Evolutionary conservation across 495 filamentous ascomycete genomes (phyloP).

Genomic region (Filosporella fistucella): DNA sequence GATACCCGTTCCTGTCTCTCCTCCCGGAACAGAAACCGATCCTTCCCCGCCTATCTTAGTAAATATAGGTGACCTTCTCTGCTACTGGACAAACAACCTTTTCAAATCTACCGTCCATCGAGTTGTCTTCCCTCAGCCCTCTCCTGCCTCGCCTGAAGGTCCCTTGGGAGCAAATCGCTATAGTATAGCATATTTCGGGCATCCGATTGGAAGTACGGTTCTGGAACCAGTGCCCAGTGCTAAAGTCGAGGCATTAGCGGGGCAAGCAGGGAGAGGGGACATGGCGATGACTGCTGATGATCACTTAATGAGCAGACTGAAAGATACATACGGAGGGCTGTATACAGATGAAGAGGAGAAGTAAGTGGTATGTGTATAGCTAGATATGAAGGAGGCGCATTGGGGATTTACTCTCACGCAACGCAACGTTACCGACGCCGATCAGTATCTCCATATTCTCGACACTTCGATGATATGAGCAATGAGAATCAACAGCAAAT

Average conservation of each 20-base stretch:
- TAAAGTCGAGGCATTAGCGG: conserved; percentile 32
- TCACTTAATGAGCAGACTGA: conserved; percentile 72
- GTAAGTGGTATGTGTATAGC: too few species aligned
- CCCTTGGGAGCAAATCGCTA: conserved; percentile 63
- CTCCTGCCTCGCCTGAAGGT: conserved; percentile 24
- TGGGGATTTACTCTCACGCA: too few species aligned
- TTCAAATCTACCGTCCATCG: conserved; percentile 83
- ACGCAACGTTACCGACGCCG: too few species aligned
- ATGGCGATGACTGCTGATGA: conserved; percentile 71
- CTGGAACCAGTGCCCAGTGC: conserved; percentile 72
- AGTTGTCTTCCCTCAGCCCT: conserved; percentile 65
- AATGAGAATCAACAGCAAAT: too few species aligned
- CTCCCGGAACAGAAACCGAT: conserved; percentile 45
- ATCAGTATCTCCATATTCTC: too few species aligned
- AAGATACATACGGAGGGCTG: conserved; percentile 60
- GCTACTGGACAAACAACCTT: conserved; percentile 86
- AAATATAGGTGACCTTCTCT: conserved; percentile 88
- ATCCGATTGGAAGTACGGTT: conserved; percentile 68
- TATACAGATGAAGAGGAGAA: conserved; percentile 18
- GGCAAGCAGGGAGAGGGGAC: conserved; percentile 29
- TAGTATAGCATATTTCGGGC: conserved; percentile 88
- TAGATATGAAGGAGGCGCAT: too few species aligned
- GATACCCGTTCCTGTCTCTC: conserved; percentile 58
- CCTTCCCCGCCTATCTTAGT: conserved; percentile 74
- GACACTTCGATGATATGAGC: too few species aligned